Evolutionary conservation across 2,329 filamentous ascomycete species (phyloP).

Genomic region (Cladobotryum protrusum): DNA sequence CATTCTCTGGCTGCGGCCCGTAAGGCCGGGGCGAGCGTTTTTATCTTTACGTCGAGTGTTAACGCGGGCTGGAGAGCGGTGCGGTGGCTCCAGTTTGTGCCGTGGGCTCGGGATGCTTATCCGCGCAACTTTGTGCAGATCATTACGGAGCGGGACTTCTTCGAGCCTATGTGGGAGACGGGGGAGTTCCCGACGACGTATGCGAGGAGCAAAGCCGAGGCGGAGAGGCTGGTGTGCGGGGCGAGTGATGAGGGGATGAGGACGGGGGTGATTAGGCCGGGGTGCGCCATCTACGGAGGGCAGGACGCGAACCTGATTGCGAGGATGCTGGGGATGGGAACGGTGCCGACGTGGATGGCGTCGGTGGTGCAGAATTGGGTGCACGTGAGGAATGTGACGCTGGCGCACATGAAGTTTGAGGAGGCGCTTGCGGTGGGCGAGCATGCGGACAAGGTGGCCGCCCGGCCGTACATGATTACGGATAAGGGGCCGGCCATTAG

Average conservation of each 20-base stretch:
- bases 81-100: conserved; percentile 33
- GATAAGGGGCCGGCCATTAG: conserved; percentile 41
- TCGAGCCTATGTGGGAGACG: conserved; percentile 31
- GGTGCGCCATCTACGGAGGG: conserved; percentile 48
- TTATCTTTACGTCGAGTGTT: conserved; percentile 47
- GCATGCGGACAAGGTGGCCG: conserved; percentile 31
- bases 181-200: conserved; percentile 45
- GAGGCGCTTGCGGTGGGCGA: conserved; percentile 40
- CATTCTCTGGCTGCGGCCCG: conserved; percentile 44
- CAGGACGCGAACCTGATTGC: conserved; percentile 29
- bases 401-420: conserved; percentile 49
- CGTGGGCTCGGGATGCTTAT: conserved; percentile 30
- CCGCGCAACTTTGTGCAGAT: conserved; percentile 39
- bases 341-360: conserved; percentile 36
- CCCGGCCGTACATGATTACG: conserved; percentile 44
- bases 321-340: conserved; percentile 30
- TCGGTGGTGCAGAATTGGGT: conserved; percentile 45
- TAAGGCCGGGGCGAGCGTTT: conserved; percentile 39
- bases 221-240: conserved; percentile 43
- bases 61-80: conserved; percentile 37
- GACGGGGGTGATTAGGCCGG: conserved; percentile 48
- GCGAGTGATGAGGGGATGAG: conserved; percentile 39
- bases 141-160: conserved; percentile 39
- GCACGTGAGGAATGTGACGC: conserved; percentile 44
- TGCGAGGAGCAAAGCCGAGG: conserved; percentile 43